Percentiles rank a stretch among this genome's conserved stretches.
phyloP scores from a whole-genome alignment of 73 alveolate species.

The Symbiodinium natans region DNA sequence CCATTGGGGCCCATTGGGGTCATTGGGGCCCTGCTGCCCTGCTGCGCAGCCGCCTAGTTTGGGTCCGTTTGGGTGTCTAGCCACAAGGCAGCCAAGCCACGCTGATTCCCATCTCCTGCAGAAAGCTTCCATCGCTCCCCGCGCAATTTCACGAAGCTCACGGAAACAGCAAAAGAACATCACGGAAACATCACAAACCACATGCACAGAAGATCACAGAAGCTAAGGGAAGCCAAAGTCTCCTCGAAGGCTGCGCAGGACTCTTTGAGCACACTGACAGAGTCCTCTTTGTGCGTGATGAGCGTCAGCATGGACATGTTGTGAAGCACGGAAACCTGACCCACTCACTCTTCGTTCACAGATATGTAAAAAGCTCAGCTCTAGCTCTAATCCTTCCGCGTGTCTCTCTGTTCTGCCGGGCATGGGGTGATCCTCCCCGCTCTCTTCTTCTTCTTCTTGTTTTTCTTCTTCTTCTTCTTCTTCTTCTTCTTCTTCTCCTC shows the following conservation, averaged over 20 bases:
- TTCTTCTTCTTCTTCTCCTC: too few species aligned
- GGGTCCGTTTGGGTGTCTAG: too few species aligned
- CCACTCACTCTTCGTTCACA: background rate
- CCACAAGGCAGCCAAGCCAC: slow-evolving; percentile 20
- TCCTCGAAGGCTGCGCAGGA: slow-evolving; percentile 77
- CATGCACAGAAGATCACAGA: background rate
- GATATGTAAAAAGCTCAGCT: background rate
- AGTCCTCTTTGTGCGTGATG: slow-evolving; percentile 53
- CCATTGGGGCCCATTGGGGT: background rate
- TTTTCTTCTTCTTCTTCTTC: too few species aligned
- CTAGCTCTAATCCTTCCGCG: background rate
- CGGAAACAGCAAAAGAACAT: background rate
- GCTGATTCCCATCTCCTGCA: slow-evolving; percentile 50
- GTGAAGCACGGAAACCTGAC: slow-evolving; percentile 76
- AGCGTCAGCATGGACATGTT: slow-evolving; percentile 86
- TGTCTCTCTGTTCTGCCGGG: too few species aligned
- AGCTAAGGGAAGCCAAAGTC: background rate
- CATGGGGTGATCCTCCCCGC: too few species aligned
- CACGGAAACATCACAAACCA: background rate
- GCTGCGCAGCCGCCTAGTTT: too few species aligned
- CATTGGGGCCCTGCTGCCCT: too few species aligned
- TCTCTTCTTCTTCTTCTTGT: too few species aligned
- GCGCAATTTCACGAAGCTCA: background rate
- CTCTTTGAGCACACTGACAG: slow-evolving; percentile 48
- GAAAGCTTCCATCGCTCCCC: background rate